A percentile compares a stretch with the other conserved stretches of the same genome.
Evolutionary conservation across 805 yeast genomes (phyloP).

Genomic region (Dipodascopsis uninucleata): DNA sequence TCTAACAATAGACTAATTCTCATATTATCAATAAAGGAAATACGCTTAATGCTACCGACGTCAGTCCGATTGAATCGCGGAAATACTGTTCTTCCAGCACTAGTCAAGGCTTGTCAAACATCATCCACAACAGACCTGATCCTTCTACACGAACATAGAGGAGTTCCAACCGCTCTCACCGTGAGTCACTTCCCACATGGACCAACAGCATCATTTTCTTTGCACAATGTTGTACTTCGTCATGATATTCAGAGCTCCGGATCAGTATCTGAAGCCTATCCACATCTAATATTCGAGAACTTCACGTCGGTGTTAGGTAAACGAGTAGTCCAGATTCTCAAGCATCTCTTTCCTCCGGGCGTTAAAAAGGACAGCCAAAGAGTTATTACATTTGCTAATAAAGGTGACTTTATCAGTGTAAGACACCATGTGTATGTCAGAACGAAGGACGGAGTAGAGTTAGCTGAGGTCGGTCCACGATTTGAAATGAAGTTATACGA

Average conservation of each 20-base stretch:
- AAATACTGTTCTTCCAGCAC: constrained; percentile 76
- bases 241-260: constrained; percentile 88
- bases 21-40: constrained; percentile 44
- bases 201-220: constrained; percentile 89
- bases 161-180: constrained; percentile 93
- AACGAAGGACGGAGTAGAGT: constrained; percentile 81
- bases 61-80: constrained; percentile 90
- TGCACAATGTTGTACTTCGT: constrained; percentile 90
- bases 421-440: constrained; percentile 92
- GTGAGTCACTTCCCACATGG: constrained; percentile 97
- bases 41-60: constrained; percentile 84
- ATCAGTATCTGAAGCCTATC: constrained; percentile 85
- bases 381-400: constrained; percentile 87
- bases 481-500: constrained; percentile 95
- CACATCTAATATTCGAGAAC: constrained; percentile 90
- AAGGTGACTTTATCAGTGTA: constrained; percentile 87
- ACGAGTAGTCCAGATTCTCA: constrained; percentile 72
- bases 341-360: constrained; percentile 96
- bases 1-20: no score
- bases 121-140: constrained; percentile 81
- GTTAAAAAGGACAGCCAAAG: constrained; percentile 84
- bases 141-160: constrained; percentile 92
- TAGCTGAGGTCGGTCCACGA: constrained; percentile 97
- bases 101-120: constrained; percentile 77
- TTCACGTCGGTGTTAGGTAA: constrained; percentile 77